Percentiles rank a stretch among this genome's conserved stretches.
Conservation (phyloP, 768 basidiomycete genomes). For the Cystobasidium ongulense region DNA sequence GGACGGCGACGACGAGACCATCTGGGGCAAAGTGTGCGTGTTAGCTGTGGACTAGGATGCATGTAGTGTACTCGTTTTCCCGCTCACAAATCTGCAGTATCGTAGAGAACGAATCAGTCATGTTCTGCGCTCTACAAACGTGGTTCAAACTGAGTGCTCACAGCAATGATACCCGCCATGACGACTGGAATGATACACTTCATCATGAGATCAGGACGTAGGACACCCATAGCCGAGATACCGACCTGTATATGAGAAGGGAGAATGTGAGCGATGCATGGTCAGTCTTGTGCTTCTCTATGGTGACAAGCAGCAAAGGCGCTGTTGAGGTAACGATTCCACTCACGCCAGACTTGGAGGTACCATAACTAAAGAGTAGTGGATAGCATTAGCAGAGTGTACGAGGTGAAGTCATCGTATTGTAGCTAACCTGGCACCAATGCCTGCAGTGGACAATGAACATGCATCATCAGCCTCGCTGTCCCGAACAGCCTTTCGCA, state of each 20-base stretch:
- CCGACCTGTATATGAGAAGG: slow-evolving; percentile 48
- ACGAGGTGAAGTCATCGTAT: not conserved
- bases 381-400: not conserved
- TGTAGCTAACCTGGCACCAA: slow-evolving; percentile 42
- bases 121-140: not conserved
- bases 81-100: slow-evolving; percentile 31
- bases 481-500: not conserved
- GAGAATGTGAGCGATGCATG: not conserved
- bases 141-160: slow-evolving; percentile 49
- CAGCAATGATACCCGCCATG: slow-evolving; percentile 99
- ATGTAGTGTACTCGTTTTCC: not conserved
- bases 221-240: slow-evolving; percentile 94
- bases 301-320: not conserved
- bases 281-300: not conserved
- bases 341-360: slow-evolving; percentile 85
- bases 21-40: slow-evolving; percentile 53
- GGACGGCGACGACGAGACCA: slow-evolving; percentile 96
- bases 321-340: slow-evolving; percentile 6
- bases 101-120: not conserved
- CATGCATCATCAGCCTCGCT: not conserved
- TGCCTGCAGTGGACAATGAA: slow-evolving; percentile 31
- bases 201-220: slow-evolving; percentile 93
- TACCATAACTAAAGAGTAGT: slow-evolving; percentile 67
- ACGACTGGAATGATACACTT: slow-evolving; percentile 94
- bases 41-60: not conserved